phyloP scores from a whole-genome alignment of 495 filamentous ascomycete species.

The Neurospora sp. region DNA sequence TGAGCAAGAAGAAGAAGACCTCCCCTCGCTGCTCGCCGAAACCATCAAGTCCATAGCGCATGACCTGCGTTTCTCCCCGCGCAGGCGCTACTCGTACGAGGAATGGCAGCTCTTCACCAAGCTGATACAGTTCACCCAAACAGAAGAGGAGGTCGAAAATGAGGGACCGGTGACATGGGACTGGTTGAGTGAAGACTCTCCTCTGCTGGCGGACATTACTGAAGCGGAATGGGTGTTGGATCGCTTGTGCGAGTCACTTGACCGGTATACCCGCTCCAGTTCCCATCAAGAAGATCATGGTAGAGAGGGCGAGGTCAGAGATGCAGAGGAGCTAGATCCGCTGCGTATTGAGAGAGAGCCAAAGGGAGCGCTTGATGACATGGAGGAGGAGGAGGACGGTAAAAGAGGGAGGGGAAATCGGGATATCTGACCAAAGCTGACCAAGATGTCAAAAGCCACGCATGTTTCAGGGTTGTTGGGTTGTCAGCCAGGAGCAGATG shows the following conservation, averaged over 20 bases:
- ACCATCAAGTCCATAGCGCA: constrained; percentile 52
- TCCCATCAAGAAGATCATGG: neutral
- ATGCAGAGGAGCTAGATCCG: neutral
- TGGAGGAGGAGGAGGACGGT: neutral
- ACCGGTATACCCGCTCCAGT: constrained; percentile 21
- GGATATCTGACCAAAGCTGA: neutral
- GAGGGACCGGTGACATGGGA: constrained; percentile 46
- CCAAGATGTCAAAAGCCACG: neutral
- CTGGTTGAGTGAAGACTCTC: constrained; percentile 59
- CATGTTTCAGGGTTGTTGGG: neutral
- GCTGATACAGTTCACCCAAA: constrained; percentile 25
- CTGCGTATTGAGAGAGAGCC: neutral
- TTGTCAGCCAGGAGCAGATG: neutral
- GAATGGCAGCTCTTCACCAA: constrained; percentile 62
- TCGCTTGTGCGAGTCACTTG: constrained; percentile 43
- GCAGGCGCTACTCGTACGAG: constrained; percentile 55
- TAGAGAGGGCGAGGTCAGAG: neutral
- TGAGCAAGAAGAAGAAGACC: constrained; percentile 20
- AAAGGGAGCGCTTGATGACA: neutral
- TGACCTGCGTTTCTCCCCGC: constrained; percentile 39
- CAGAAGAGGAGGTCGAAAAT: constrained; percentile 20
- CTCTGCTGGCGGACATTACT: constrained; percentile 50
- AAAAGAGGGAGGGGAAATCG: neutral
- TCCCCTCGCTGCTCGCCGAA: constrained; percentile 47
- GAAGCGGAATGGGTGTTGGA: constrained; percentile 54